phyloP scores from a whole-genome alignment of 768 basidiomycete species.

The Favolaschia claudopus region DNA sequence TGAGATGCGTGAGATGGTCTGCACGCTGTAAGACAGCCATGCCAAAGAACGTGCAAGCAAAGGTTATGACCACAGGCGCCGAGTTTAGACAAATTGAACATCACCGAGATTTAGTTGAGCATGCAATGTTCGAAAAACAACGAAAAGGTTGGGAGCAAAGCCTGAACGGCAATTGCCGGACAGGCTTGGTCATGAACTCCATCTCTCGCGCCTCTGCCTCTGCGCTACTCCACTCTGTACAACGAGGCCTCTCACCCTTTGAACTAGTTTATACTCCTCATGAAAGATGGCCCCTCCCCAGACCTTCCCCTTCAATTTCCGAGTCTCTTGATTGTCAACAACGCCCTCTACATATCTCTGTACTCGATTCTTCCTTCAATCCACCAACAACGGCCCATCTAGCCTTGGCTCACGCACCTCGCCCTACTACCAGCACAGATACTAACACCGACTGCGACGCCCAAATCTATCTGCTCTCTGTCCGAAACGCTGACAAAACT shows the following conservation, averaged over 20 bases:
- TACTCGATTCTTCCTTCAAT: conserved; percentile 95
- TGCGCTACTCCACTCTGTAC: conserved; percentile 46
- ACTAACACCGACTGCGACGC: conserved; percentile 64
- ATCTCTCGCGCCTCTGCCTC: conserved; percentile 12
- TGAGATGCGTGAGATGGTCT: no score
- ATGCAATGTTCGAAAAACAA: no score
- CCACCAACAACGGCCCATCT: conserved; percentile 89
- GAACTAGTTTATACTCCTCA: conserved; percentile 72
- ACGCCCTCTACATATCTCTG: conserved; percentile 59
- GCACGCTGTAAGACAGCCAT: no score
- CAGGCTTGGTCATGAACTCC: conserved; percentile 2
- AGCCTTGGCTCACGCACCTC: conserved; percentile 66
- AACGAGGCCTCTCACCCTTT: conserved; percentile 51
- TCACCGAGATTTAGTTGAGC: no score
- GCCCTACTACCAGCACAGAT: conserved; percentile 26
- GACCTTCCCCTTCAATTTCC: conserved; percentile 15
- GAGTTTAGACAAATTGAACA: no score
- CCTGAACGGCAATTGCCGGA: no score
- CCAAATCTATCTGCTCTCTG: conserved; percentile 79
- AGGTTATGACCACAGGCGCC: no score
- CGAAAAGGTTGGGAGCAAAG: no score
- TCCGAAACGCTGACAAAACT: conserved; percentile 87
- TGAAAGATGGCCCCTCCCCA: conserved; percentile 68
- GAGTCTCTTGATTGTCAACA: no score
- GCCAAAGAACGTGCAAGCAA: no score